Conservation (phyloP, 495 filamentous ascomycete species). For the Tuber microsphaerosporum region DNA sequence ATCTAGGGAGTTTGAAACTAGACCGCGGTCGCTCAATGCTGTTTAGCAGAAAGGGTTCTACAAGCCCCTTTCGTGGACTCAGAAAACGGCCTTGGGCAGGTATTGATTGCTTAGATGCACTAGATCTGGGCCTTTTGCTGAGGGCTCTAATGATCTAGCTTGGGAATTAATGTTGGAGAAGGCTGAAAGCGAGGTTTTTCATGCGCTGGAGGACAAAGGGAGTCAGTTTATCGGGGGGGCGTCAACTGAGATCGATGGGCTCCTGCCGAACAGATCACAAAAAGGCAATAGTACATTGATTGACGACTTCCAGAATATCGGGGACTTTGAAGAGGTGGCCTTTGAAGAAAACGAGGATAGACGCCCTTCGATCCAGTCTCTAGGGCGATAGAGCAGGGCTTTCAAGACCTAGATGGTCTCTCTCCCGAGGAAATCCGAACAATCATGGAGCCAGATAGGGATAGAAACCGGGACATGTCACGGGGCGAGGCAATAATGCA, state of each 20-base stretch:
- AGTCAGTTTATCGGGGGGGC: background rate
- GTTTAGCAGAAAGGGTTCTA: conserved; percentile 25
- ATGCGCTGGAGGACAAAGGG: conserved; percentile 8
- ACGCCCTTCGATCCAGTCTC: conserved; percentile 32
- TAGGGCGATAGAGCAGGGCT: conserved; percentile 33
- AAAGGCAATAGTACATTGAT: background rate
- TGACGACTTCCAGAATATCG: conserved; percentile 59
- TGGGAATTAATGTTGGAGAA: conserved; percentile 15
- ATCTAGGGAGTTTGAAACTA: conserved; percentile 27
- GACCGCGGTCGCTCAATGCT: conserved; percentile 28
- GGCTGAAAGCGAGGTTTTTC: background rate
- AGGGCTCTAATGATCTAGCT: conserved; percentile 13
- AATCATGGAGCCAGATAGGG: conserved; percentile 10
- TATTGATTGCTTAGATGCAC: conserved; percentile 8
- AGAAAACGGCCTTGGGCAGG: background rate
- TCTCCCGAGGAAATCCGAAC: conserved; percentile 12
- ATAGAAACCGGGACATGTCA: background rate
- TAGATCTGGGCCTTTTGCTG: conserved; percentile 8
- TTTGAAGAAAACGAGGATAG: conserved; percentile 33
- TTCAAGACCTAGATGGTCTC: conserved; percentile 21
- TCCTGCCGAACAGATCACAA: background rate
- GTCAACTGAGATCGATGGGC: background rate
- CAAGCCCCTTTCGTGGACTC: conserved; percentile 27
- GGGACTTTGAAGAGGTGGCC: conserved; percentile 45
- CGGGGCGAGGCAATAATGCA: background rate